Evolutionary conservation across 139 green algal species (phyloP), one percentile per base, ranked within the genome.

Genomic region (Haematococcus lacustris): DNA sequence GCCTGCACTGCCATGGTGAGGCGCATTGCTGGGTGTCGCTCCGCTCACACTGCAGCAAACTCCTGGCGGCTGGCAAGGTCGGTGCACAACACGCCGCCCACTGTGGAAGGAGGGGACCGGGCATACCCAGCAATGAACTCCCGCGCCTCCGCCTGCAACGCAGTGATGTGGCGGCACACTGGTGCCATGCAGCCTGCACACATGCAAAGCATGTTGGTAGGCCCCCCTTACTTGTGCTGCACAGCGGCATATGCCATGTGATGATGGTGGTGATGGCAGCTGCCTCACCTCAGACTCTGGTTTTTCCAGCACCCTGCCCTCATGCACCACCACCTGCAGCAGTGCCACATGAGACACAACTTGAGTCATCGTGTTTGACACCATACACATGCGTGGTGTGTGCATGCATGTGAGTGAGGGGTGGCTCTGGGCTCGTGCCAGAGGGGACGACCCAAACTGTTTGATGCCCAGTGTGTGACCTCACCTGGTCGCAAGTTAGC

Each of bases 271-370:
- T n/a, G n/a, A n/a, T n/a, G n/a, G n/a, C n/a, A n/a, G n/a, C n/a
- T n/a, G n/a, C n/a, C n/a, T n/a, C n/a, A n/a, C n/a, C n/a, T 66
- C 68, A 37, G 71, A 80, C 28, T 84, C 72, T 0, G 91, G 91
- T 79, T 96, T 96, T 71, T 96, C 91, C 25, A 87, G 76, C 3
- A 96, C 90, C 21, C 33, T 33, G 2, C 71, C 85, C 51, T 93
- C 74, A 62, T 89, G 83, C 51, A 95, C 77, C 43, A 96, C 91
- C 3, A 96, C 91, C 70, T 96, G 87, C 28, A 76, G 4, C 26
- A 21, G 63, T 23, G 5, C 7, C 5, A n/a, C 32, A 6, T 69
- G 63, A 5, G 26, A n/a, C 57, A 32, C 57, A 37, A 32, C 9
- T 64, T n/a, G 5, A 35, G 21, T 5, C 57, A 35, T 25, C 5